Conservation (phyloP, 495 filamentous ascomycete genomes). For the Venustampulla echinocandica region DNA sequence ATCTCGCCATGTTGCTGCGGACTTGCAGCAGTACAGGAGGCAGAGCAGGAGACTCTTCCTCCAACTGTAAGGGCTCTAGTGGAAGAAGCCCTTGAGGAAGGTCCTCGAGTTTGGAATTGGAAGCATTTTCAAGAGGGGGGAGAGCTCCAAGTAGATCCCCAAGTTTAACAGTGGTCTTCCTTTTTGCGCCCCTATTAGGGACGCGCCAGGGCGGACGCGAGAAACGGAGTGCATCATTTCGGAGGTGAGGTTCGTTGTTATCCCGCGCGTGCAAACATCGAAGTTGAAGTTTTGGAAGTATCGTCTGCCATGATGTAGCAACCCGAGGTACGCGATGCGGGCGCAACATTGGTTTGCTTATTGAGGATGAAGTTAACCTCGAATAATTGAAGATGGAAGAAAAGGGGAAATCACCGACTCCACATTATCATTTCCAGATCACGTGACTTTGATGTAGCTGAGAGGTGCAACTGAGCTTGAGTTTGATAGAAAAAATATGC, state of each 20-base stretch:
- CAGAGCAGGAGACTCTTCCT: constrained; percentile 45
- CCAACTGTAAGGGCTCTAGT: constrained; percentile 12
- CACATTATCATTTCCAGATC: too few species aligned
- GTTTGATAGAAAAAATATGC: too few species aligned
- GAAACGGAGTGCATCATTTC: not conserved
- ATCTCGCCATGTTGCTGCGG: constrained; percentile 81
- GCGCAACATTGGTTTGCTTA: too few species aligned
- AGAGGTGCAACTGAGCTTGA: too few species aligned
- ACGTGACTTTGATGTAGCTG: too few species aligned
- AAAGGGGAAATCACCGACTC: too few species aligned
- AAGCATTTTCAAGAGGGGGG: not conserved
- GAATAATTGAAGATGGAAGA: too few species aligned
- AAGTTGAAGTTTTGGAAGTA: too few species aligned
- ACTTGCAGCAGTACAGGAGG: constrained; percentile 85
- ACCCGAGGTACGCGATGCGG: too few species aligned
- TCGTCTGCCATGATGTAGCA: too few species aligned
- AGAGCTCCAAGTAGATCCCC: too few species aligned
- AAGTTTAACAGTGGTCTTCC: constrained; percentile 13
- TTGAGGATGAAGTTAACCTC: too few species aligned
- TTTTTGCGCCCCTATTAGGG: constrained; percentile 24
- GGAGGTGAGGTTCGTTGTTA: not conserved
- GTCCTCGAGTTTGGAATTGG: constrained; percentile 12
- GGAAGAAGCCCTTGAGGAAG: constrained; percentile 19
- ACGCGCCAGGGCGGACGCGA: constrained; percentile 2
- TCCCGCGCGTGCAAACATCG: not conserved